Percentiles rank a stretch among this genome's conserved stretches.
phyloP scores from a whole-genome alignment of 768 basidiomycete genomes.

The Antrodiella citrinella region DNA sequence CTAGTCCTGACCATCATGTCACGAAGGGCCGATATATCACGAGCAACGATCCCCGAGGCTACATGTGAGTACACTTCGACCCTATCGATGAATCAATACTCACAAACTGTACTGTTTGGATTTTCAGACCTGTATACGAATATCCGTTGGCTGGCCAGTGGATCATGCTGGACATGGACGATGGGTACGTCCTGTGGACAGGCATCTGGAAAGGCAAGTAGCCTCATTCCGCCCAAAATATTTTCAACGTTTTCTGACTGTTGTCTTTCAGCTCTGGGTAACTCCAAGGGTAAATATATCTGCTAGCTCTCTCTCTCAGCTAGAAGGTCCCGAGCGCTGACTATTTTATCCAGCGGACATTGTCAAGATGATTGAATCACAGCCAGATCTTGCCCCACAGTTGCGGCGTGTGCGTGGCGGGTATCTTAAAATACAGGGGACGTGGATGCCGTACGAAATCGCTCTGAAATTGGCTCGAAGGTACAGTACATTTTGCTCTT shows the following conservation, averaged over 20 bases:
- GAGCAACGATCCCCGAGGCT: slow-evolving; percentile 81
- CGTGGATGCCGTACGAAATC: slow-evolving; percentile 93
- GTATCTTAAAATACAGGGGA: slow-evolving; percentile 88
- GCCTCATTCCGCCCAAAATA: neutral
- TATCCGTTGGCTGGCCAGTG: slow-evolving; percentile 85
- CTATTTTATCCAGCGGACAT: slow-evolving; percentile 64
- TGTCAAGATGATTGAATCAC: slow-evolving; percentile 87
- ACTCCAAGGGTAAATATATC: slow-evolving; percentile 64
- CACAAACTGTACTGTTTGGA: slow-evolving; percentile 5
- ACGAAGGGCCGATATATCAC: slow-evolving; percentile 85
- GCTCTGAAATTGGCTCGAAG: slow-evolving; percentile 73
- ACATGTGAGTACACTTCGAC: slow-evolving; percentile 57
- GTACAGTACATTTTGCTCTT: slow-evolving; percentile 30
- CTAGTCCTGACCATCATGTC: slow-evolving; percentile 71
- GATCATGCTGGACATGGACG: slow-evolving; percentile 96
- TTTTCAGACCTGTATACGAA: slow-evolving; percentile 70
- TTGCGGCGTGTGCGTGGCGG: slow-evolving; percentile 82
- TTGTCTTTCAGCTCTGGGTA: slow-evolving; percentile 56
- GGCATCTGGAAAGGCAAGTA: slow-evolving; percentile 91
- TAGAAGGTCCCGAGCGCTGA: slow-evolving; percentile 1
- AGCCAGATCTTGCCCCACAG: slow-evolving; percentile 76
- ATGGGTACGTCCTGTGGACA: slow-evolving; percentile 88
- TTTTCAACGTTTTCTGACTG: slow-evolving; percentile 7
- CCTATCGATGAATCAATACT: neutral
- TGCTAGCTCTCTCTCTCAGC: neutral